Conservation (phyloP, 257 asterid genomes). For the Mentha longifolia region DNA sequence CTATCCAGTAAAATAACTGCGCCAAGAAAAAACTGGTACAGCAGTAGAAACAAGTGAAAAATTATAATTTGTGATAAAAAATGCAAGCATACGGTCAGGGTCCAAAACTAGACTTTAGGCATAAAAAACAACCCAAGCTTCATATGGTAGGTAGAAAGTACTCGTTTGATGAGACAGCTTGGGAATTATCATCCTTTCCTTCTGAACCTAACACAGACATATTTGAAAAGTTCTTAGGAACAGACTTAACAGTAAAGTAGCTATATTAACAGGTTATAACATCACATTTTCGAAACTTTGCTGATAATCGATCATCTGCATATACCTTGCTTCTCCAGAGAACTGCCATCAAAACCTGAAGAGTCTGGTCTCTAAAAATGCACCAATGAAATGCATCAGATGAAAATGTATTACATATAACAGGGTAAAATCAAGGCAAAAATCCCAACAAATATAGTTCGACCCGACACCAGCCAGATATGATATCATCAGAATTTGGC, state of each 20-base stretch:
- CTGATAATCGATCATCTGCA: slow-evolving; percentile 15
- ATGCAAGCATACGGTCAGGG: slow-evolving; percentile 11
- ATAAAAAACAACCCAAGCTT: slow-evolving; percentile 21
- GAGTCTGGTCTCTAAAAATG: slow-evolving; percentile 43
- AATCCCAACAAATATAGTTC: slow-evolving; percentile 10
- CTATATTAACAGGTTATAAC: not conserved
- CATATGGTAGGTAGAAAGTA: slow-evolving; percentile 44
- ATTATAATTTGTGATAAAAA: not conserved
- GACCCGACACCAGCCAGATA: not conserved
- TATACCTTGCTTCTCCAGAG: slow-evolving; percentile 45
- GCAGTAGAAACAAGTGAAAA: slow-evolving; percentile 16
- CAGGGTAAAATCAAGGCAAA: not conserved
- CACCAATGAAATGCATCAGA: slow-evolving; percentile 30
- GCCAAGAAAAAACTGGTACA: slow-evolving; percentile 12
- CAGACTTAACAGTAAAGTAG: not conserved
- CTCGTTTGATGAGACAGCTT: slow-evolving; percentile 50
- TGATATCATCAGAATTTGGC: not conserved
- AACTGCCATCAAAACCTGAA: slow-evolving; percentile 40
- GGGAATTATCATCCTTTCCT: slow-evolving; percentile 45
- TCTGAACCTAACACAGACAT: slow-evolving; percentile 47
- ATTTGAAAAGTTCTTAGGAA: slow-evolving; percentile 29
- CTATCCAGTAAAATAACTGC: slow-evolving; percentile 20
- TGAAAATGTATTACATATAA: not conserved
- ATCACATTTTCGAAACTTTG: slow-evolving; percentile 13
- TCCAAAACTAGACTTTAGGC: slow-evolving; percentile 7